Evolutionary conservation across 208 protist genomes (phyloP).

Genomic region (Wallacemonas sp.): DNA sequence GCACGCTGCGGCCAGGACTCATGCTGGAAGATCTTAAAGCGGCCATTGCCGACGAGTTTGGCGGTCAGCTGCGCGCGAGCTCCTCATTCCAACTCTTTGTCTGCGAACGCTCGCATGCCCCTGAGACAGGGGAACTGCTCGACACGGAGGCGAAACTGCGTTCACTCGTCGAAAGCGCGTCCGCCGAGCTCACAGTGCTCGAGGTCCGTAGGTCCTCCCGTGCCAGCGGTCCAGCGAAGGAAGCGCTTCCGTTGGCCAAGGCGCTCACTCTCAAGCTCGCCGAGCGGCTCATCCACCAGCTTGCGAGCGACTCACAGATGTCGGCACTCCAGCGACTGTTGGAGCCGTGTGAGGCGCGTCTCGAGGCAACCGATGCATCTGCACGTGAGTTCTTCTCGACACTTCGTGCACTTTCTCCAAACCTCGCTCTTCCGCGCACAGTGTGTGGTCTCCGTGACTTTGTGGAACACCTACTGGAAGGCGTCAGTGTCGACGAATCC

Average conservation of each 20-base stretch:
- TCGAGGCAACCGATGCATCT: background rate
- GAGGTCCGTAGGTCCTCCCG: background rate
- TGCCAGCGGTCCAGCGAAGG: background rate
- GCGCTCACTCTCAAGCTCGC: background rate
- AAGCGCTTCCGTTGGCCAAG: background rate
- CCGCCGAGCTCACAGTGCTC: background rate
- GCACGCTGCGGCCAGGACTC: slow-evolving; percentile 21
- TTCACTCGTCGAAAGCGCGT: background rate
- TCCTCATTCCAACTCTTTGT: slow-evolving; percentile 18
- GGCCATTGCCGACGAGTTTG: slow-evolving; percentile 30
- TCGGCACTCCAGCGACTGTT: slow-evolving; percentile 13
- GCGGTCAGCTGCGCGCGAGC: background rate
- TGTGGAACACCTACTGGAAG: background rate
- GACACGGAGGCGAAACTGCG: slow-evolving; percentile 5
- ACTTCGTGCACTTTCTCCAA: background rate
- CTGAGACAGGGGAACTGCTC: background rate
- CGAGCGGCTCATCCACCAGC: background rate
- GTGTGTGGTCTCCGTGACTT: background rate
- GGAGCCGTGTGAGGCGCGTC: slow-evolving; percentile 1
- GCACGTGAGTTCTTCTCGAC: background rate
- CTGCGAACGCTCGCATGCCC: background rate
- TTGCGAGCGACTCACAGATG: slow-evolving; percentile 6
- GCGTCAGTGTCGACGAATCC: background rate
- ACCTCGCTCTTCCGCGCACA: background rate
- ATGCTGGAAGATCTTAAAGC: slow-evolving; percentile 35